Evolutionary conservation across 495 filamentous ascomycete genomes (phyloP), one percentile per base, ranked within the genome.

Genomic region (Letharia lupina): DNA sequence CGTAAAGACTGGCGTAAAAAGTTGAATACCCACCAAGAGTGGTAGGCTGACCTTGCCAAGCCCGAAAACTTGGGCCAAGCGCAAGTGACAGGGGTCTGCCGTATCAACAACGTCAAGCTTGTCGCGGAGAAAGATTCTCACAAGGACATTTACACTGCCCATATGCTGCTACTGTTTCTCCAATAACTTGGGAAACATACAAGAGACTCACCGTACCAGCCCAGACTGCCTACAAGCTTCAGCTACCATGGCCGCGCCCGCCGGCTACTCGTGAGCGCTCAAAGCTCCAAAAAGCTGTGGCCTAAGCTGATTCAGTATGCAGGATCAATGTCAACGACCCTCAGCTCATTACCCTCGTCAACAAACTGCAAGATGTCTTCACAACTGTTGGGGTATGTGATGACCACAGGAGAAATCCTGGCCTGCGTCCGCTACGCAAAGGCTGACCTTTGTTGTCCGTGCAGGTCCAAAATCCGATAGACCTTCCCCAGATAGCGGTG

Each of bases 331-430:
- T 91, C 68, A 91, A 91, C 73, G 88, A 91, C 72, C 88, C 88
- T 33, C 83, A 83, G 68, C 81, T 91, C 72, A 91, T 91, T 76
- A 97, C 94, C 71, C 87, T 98, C 68, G 94, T 99, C 72, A 99
- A 99, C 82, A 96, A 96, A 80, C 86, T 99, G 39, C 94, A 99
- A 75, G 94, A 99, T 92, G 95, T 98, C 67, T 99, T 99, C 75
- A 87, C 94, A 56, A 98, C 94, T 47, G 95, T 99, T 68, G 95
- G 95, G 61, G 94, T 99, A 82, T 82, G 89, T 87, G 23, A 11
- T 60, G 72, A 69, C 48, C 60, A 4, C 8, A 11, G 6, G 20
- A 8, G 18, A 8, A 50, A 18, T n/a, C 33, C 37, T 10, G 7
- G 35, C 9, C 3, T 28, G 23, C 44, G 23, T 20, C 16, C 20